Conservation (phyloP, 805 yeast genomes). For the Scheffersomyces amazonensis region DNA sequence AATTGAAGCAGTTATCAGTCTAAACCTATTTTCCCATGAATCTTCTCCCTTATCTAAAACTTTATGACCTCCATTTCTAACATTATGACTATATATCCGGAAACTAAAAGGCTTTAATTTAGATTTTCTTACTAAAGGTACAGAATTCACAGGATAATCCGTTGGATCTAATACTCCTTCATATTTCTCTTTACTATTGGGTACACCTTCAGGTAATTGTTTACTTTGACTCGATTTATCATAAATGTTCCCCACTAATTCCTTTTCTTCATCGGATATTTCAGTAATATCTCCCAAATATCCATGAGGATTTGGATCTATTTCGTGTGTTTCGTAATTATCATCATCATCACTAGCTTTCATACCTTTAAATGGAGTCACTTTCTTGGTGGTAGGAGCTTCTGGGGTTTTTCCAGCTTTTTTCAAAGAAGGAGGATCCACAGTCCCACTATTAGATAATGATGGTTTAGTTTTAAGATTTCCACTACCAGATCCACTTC, state of each 20-base stretch:
- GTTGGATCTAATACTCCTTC: not conserved
- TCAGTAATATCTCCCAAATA: conserved; percentile 22
- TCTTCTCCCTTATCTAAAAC: conserved; percentile 21
- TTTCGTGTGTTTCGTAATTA: not conserved
- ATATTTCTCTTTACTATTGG: conserved; percentile 2
- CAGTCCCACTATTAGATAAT: not conserved
- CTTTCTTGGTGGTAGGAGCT: not conserved
- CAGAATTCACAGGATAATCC: conserved; percentile 9
- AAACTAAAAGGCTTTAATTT: conserved; percentile 15
- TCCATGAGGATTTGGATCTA: conserved; percentile 16
- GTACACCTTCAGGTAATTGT: conserved; percentile 3
- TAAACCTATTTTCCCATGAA: conserved; percentile 21
- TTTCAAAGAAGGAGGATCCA: not conserved
- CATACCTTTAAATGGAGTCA: not conserved
- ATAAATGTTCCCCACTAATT: conserved; percentile 10
- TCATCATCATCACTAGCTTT: conserved; percentile 5
- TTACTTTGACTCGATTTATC: conserved; percentile 10
- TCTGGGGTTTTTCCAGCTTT: not conserved
- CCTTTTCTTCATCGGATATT: conserved; percentile 13
- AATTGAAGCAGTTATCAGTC: conserved; percentile 17
- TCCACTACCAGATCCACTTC: not conserved
- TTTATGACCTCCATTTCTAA: conserved; percentile 27
- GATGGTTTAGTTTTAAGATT: not conserved
- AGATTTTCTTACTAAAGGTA: conserved; percentile 11
- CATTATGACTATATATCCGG: conserved; percentile 35